phyloP scores from a whole-genome alignment of 805 yeast genomes.

The Metschnikowia proteae region DNA sequence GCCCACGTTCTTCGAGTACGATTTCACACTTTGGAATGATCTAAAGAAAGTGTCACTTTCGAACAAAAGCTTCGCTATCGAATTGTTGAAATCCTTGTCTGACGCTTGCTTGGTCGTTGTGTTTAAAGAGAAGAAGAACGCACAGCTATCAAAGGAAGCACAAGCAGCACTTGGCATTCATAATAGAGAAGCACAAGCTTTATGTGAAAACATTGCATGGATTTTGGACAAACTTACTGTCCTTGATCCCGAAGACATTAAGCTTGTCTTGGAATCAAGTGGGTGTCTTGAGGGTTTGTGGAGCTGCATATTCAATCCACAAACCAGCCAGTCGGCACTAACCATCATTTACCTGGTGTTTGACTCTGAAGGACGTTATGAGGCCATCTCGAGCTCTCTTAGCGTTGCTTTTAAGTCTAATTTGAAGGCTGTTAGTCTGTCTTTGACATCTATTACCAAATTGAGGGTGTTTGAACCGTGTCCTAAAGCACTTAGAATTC shows the following conservation, averaged over 20 bases:
- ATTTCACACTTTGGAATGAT: conserved; percentile 12
- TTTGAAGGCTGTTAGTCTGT: conserved; percentile 46
- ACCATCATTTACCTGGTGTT: conserved; percentile 71
- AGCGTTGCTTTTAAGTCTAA: conserved; percentile 41
- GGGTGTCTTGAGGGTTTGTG: conserved; percentile 60
- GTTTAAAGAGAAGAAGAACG: conserved; percentile 24
- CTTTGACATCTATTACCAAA: conserved; percentile 42
- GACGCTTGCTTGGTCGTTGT: conserved; percentile 18
- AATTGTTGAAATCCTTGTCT: conserved; percentile 17
- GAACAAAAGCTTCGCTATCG: conserved; percentile 10
- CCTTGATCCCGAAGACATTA: conserved; percentile 25
- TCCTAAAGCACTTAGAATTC: conserved; percentile 67
- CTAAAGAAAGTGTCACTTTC: conserved; percentile 10
- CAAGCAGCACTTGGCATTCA: conserved; percentile 29
- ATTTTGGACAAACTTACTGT: conserved; percentile 33
- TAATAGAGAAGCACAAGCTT: conserved; percentile 25
- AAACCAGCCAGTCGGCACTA: conserved; percentile 64
- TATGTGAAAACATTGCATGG: conserved; percentile 20
- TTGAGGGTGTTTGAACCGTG: conserved; percentile 64
- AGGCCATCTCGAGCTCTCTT: conserved; percentile 61
- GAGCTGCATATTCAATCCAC: conserved; percentile 69
- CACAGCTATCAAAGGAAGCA: conserved; percentile 17
- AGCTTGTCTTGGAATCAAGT: conserved; percentile 20
- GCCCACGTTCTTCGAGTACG: conserved; percentile 13
- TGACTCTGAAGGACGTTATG: conserved; percentile 71